Evolutionary conservation across 1,284 basidiomycete species (phyloP), one percentile per base, ranked within the genome.

Genomic region (Puccinia brachypodii): DNA sequence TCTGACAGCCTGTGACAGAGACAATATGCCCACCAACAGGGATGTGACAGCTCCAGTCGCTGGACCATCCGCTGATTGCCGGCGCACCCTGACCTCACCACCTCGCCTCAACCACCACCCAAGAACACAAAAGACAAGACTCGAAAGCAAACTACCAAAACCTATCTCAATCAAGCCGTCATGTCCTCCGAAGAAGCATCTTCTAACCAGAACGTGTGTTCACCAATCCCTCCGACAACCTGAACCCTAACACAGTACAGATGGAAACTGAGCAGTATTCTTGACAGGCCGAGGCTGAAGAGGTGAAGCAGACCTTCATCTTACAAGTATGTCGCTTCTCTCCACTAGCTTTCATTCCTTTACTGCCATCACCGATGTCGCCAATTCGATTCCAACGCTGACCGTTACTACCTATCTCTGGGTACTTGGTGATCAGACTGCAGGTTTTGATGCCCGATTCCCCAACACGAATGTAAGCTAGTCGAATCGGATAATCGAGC

Each of bases 401-500:
- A 25, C 44, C n/a, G n/a, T n/a, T n/a, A n/a, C n/a, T n/a, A n/a
- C n/a, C n/a, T n/a, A 2, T 47, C 14, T 14, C 31, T 66, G 28
- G 25, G 33, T 9, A 42, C 93, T 91, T 88, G 89, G 92, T 83
- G 90, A 95, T 83, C 92, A 93, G 87, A 95, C 94, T 76, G 94
- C 92, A 83, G 91, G 91, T 83, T 95, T 95, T 85, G 94, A 95
- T 87, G 92, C 92, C 83, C 84, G 95, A 84, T 97, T 97, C 90
- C 96, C 95, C 82, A 96, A 98, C 88, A 91, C 91, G 85, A 98
- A 98, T 89, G 84, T 84, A 53, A 64, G 84, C 42, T 28, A 74
- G 22, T 38, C 31, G 66, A 42, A 62, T 25, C 64, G 7, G 31
- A 25, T 44, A 2, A n/a, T 53, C 16, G 79, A 95, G 96, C 89